These are phyloP conservation scores for Cladophialophora exuberans DNA, from an alignment of 2,329 filamentous ascomycete genomes.

Conservation along the genomic window DNA sequence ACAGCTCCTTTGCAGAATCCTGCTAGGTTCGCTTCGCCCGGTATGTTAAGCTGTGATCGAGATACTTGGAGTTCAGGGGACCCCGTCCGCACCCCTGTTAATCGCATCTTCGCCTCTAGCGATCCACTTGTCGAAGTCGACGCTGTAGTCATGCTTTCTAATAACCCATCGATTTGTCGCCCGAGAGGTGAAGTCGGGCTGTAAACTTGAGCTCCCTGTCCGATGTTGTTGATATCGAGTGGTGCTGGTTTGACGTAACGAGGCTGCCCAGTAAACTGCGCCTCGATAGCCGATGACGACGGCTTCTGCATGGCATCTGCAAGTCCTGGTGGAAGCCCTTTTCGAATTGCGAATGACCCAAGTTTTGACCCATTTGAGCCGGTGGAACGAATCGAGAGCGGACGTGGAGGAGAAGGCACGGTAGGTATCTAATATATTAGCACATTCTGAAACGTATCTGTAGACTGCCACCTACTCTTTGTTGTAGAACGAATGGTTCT, in stretches of 20 bases:
- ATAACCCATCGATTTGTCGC: constrained; percentile 5
- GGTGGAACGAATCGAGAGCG: constrained; percentile 25
- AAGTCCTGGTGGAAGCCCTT: constrained; percentile 25
- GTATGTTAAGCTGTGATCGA: constrained; percentile 34
- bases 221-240: background rate
- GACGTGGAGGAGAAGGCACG: constrained; percentile 11
- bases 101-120: constrained; percentile 18
- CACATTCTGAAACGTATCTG: background rate
- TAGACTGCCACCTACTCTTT: constrained; percentile 10
- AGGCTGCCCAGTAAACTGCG: constrained; percentile 16
- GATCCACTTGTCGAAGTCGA: constrained; percentile 10
- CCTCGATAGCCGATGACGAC: constrained; percentile 6
- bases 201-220: background rate
- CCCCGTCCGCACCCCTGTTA: background rate
- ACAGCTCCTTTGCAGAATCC: constrained; percentile 45
- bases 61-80: constrained; percentile 15
- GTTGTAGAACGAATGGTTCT: background rate
- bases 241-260: constrained; percentile 22
- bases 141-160: constrained; percentile 4
- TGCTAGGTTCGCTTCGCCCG: constrained; percentile 40
- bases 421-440: constrained; percentile 13
- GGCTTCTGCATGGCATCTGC: constrained; percentile 23
- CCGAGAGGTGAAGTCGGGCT: constrained; percentile 10
- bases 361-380: constrained; percentile 21
- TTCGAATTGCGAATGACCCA: constrained; percentile 18